A percentile compares a stretch with the other conserved stretches of the same genome.
These are phyloP conservation scores for Pseudocercospora macadamiae DNA, from an alignment of 2,329 filamentous ascomycete species.

Conservation along the genomic window DNA sequence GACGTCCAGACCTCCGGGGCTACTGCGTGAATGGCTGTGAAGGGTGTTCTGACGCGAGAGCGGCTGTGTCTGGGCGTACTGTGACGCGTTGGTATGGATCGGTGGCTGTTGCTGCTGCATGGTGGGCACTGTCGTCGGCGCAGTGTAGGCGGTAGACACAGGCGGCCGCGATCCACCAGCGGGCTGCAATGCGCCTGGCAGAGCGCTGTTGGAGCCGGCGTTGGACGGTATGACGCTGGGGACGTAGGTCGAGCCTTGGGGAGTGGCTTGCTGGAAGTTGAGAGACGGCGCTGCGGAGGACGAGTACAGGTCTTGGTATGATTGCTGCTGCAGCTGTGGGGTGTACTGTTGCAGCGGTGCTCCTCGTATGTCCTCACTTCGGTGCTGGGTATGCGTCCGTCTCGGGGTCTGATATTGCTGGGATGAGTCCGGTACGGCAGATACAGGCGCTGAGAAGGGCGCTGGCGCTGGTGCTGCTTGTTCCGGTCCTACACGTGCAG, in stretches of 20 bases:
- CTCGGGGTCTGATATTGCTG: constrained; percentile 47
- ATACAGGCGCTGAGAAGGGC: constrained; percentile 24
- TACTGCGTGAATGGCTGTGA: constrained; percentile 78
- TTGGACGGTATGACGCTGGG: constrained; percentile 30
- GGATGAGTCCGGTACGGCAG: constrained; percentile 42
- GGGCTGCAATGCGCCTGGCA: constrained; percentile 66
- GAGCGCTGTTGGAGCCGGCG: constrained; percentile 39
- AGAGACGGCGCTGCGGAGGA: constrained; percentile 57
- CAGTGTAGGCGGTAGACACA: constrained; percentile 58
- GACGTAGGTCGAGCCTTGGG: constrained; percentile 33
- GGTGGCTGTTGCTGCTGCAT: constrained; percentile 54
- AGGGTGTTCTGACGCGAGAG: constrained; percentile 69
- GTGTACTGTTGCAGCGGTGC: too few species aligned
- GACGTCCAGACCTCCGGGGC: constrained; percentile 59
- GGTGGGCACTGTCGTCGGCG: constrained; percentile 60
- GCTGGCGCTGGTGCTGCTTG: constrained; percentile 40
- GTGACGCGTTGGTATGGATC: constrained; percentile 56
- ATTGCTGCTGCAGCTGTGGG: constrained; percentile 49
- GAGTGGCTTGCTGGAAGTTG: constrained; percentile 59
- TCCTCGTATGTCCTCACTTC: constrained; percentile 56
- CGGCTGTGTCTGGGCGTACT: constrained; percentile 54
- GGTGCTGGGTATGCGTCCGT: constrained; percentile 50
- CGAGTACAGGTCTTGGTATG: constrained; percentile 55
- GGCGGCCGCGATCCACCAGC: constrained; percentile 54
- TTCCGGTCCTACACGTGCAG: constrained; percentile 38